Percentiles rank a stretch among this genome's conserved stretches.
Conservation (phyloP, 768 basidiomycete species). For the Termitomyces sp. region DNA sequence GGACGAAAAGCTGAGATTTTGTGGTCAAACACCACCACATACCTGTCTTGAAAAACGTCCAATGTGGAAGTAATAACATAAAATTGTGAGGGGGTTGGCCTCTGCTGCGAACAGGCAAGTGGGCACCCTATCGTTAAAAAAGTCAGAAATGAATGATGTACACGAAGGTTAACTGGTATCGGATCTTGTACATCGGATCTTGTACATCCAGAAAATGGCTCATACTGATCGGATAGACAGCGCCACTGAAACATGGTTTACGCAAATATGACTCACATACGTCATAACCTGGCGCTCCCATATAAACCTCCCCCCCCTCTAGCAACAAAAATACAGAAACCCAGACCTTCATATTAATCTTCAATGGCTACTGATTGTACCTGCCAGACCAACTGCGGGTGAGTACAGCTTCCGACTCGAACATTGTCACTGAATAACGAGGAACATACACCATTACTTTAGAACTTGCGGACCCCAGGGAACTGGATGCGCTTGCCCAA, state of each 20-base stretch:
- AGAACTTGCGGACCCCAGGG: conserved; percentile 36
- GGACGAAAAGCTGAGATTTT: no score
- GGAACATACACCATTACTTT: background rate
- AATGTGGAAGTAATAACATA: no score
- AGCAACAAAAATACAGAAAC: background rate
- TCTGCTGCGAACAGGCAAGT: no score
- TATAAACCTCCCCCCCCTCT: background rate
- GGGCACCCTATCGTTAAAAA: no score
- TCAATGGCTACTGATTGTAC: conserved; percentile 28
- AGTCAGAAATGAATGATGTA: no score
- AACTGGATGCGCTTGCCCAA: conserved; percentile 33
- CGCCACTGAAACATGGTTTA: conserved; percentile 6
- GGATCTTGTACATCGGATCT: background rate
- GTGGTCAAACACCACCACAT: no score
- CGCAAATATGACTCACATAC: conserved; percentile 7
- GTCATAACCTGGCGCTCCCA: conserved; percentile 5
- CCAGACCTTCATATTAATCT: background rate
- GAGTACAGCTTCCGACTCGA: background rate
- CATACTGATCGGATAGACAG: background rate
- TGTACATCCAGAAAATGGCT: background rate
- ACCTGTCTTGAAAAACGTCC: no score
- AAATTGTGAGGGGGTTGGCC: no score
- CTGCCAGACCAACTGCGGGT: conserved; percentile 29
- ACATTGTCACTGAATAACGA: background rate
- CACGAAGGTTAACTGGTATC: background rate